Evolutionary conservation across 371 early-diverging fungal species (phyloP).

Genomic region (Mucor mucedo): DNA sequence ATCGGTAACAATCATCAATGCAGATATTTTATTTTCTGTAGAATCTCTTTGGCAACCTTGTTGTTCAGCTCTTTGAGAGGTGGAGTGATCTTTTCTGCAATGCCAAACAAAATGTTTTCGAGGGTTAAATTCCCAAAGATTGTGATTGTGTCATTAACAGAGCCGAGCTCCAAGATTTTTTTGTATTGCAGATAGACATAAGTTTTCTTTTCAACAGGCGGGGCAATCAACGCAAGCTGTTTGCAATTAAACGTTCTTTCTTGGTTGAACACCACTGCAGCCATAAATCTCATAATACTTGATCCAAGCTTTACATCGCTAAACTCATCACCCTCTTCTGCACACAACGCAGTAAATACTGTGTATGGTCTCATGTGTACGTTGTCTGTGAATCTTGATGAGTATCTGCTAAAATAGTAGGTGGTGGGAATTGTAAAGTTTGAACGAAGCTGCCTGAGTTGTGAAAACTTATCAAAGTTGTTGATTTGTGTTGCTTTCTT

Average conservation of each 20-base stretch:
- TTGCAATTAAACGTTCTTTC: conserved; percentile 12
- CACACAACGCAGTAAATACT: conserved; percentile 15
- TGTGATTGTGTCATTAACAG: conserved; percentile 15
- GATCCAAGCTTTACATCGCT: conserved; percentile 11
- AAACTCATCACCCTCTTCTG: conserved; percentile 15
- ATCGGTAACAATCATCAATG: conserved; percentile 11
- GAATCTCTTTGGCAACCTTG: background rate
- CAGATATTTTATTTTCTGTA: conserved; percentile 9
- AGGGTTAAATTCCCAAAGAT: conserved; percentile 13
- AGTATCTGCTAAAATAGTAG: conserved; percentile 14
- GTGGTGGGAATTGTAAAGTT: too few species aligned
- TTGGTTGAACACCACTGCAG: conserved; percentile 17
- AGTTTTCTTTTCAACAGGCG: conserved; percentile 12
- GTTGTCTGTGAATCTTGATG: conserved; percentile 19
- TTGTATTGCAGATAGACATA: conserved; percentile 11
- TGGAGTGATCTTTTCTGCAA: conserved; percentile 12
- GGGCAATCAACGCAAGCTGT: conserved; percentile 8
- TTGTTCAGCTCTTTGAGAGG: conserved; percentile 15
- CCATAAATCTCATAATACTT: conserved; percentile 17
- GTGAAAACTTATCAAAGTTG: too few species aligned
- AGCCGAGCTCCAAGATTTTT: conserved; percentile 10
- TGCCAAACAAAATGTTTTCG: conserved; percentile 8
- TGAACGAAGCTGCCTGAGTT: too few species aligned
- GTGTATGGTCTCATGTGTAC: conserved; percentile 15
- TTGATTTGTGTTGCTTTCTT: too few species aligned